Evolutionary conservation across 2,329 filamentous ascomycete genomes (phyloP), one percentile per base, ranked within the genome.

Genomic region (Ophiostoma australiae): DNA sequence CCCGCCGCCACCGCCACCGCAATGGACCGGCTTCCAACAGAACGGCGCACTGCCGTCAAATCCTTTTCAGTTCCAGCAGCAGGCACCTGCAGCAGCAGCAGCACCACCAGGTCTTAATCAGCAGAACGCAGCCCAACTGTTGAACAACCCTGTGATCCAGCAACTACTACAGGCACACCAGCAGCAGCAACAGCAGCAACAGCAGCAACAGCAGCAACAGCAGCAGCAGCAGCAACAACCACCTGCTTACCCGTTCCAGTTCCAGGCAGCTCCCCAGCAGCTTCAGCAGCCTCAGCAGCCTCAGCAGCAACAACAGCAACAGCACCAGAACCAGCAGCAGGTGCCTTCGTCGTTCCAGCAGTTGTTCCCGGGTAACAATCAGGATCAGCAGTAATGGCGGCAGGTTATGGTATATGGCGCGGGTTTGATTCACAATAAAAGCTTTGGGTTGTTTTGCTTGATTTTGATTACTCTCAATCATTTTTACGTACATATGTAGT

Each of bases 121-220:
- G 23, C 20, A 27, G 35, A 66, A 66, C 15, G 35, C 35, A 31
- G 63, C 63, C 68, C 72, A 5, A 70, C 55, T 74, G 1, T 44
- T 74, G 55, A 71, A 52, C 72, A 74, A 72, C 23, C 63, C 82
- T 61, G 80, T 81, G 69, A 70, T 82, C 68, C 81, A 81, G 70
- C 72, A 76, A 39, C 81, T 81, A 72, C 79, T 78, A 37, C 72
- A 75, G 58, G 72, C 71, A 15, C 70, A 73, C 8, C 74, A 73
- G 33, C 73, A 73, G 41, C 70, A 73, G 35, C 71, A 68, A 31
- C 71, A 65, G 13, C 71, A 71, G 4, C 69, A 55, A 7, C 72
- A 72, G 17, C 70, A 58, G 20, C 8, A 70, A n/a, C n/a, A n/a
- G n/a, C n/a, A n/a, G n/a, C n/a, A n/a, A n/a, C n/a, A n/a, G n/a